Conservation (phyloP, 495 filamentous ascomycete species). For the Cercophora newfieldiana region DNA sequence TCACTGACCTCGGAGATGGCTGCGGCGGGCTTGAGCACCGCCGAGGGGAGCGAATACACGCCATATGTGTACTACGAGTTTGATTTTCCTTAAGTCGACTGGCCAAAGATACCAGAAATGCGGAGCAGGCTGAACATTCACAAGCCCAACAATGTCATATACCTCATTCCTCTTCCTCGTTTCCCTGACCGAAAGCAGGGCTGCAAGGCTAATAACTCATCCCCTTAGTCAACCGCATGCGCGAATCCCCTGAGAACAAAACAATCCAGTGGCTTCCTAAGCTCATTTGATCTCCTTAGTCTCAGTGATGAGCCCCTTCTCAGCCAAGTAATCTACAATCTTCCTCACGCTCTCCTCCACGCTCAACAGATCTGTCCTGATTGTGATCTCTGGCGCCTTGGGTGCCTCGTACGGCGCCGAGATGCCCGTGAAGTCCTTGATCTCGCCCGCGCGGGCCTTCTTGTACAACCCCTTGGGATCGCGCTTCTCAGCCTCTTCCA, state of each 20-base stretch:
- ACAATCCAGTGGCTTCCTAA: neutral
- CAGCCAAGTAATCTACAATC: conserved; percentile 79
- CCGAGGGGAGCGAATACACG: conserved; percentile 81
- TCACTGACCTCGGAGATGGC: conserved; percentile 76
- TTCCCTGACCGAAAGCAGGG: neutral
- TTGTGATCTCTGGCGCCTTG: conserved; percentile 78
- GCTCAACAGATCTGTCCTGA: conserved; percentile 71
- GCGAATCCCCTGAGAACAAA: neutral
- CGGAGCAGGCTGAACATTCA: neutral
- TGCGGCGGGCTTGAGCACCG: conserved; percentile 57
- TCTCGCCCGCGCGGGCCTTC: conserved; percentile 88
- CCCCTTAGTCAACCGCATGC: neutral
- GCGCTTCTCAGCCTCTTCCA: conserved; percentile 88
- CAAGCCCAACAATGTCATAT: neutral
- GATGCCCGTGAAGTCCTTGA: conserved; percentile 97
- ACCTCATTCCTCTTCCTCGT: neutral
- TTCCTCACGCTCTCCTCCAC: conserved; percentile 82
- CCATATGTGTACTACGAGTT: conserved; percentile 98
- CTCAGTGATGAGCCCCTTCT: conserved; percentile 41
- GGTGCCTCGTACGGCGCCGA: conserved; percentile 92
- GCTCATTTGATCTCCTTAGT: conserved; percentile 37
- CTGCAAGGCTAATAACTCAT: neutral
- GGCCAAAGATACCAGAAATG: neutral
- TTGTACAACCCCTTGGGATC: conserved; percentile 98
- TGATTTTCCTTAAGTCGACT: conserved; percentile 57